Conservation (phyloP, 805 yeast species). For the Cyberlindnera americana region DNA sequence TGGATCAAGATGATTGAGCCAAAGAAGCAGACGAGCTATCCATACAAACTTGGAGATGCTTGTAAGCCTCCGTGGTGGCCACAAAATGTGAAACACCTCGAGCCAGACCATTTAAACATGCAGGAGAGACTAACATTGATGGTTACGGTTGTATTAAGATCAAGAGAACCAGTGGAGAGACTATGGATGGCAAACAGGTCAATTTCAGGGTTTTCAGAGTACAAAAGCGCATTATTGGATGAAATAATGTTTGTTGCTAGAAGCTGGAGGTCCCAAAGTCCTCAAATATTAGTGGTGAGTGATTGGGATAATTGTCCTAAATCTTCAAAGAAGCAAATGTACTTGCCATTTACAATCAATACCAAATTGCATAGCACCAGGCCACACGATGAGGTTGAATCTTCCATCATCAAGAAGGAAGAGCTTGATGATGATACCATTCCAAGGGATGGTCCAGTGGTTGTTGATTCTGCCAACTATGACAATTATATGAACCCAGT, state of each 20-base stretch:
- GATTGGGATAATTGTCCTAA: slow-evolving; percentile 5
- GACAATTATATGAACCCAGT: slow-evolving; percentile 4
- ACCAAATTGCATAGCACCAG: too few relatives aligned
- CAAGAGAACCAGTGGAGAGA: slow-evolving; percentile 6
- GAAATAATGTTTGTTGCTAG: slow-evolving; percentile 18
- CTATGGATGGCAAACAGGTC: slow-evolving; percentile 4
- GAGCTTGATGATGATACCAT: too few relatives aligned
- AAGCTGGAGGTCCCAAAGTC: neutral
- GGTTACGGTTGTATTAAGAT: slow-evolving; percentile 34
- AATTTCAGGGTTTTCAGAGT: neutral
- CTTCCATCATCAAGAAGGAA: too few relatives aligned
- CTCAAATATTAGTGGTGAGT: neutral
- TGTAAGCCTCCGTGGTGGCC: slow-evolving; percentile 77
- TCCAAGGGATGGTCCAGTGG: too few relatives aligned
- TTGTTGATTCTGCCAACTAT: too few relatives aligned
- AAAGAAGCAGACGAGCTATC: slow-evolving; percentile 55
- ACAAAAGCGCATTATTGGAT: slow-evolving; percentile 10
- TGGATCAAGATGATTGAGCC: slow-evolving; percentile 72
- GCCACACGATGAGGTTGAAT: too few relatives aligned
- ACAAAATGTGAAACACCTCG: slow-evolving; percentile 48
- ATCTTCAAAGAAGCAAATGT: too few relatives aligned
- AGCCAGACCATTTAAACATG: slow-evolving; percentile 71
- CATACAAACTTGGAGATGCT: slow-evolving; percentile 51
- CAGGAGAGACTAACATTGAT: slow-evolving; percentile 51
- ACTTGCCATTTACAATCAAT: too few relatives aligned